A percentile compares a stretch with the other conserved stretches of the same genome.
Conservation (phyloP, 805 yeast genomes). For the Wickerhamiella siamensis region DNA sequence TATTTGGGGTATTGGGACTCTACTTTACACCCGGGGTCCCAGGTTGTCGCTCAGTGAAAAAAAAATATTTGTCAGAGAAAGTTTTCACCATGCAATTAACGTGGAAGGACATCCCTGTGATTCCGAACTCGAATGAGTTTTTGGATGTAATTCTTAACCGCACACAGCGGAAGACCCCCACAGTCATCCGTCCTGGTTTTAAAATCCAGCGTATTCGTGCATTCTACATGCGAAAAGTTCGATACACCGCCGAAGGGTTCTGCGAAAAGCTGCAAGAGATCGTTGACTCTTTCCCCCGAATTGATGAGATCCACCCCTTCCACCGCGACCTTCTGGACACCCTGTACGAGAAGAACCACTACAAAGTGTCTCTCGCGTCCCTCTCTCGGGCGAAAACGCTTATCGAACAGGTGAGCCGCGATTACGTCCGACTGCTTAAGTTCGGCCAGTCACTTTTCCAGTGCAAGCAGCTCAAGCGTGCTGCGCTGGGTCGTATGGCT, state of each 20-base stretch:
- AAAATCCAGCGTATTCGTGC: conserved; percentile 92
- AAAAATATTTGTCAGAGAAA: conserved; percentile 3
- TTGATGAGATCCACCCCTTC: conserved; percentile 95
- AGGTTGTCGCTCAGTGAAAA: too few species aligned
- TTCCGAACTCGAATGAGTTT: conserved; percentile 81
- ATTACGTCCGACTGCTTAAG: conserved; percentile 82
- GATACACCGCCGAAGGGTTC: conserved; percentile 92
- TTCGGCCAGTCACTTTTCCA: conserved; percentile 97
- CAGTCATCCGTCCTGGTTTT: conserved; percentile 95
- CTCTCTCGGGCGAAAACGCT: conserved; percentile 85
- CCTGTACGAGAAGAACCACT: conserved; percentile 92
- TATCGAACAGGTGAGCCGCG: conserved; percentile 92
- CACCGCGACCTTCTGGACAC: conserved; percentile 98
- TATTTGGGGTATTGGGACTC: too few species aligned
- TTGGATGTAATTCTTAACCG: conserved; percentile 93
- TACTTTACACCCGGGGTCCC: too few species aligned
- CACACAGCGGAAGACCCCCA: conserved; percentile 97
- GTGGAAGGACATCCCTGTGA: conserved; percentile 97
- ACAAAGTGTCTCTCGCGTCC: conserved; percentile 91
- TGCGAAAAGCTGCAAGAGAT: conserved; percentile 81
- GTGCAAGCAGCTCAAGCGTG: conserved; percentile 96
- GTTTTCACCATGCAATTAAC: conserved; percentile 65
- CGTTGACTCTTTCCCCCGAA: conserved; percentile 82
- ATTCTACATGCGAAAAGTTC: conserved; percentile 96
- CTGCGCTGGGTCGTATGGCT: conserved; percentile 99